Conservation (phyloP, 768 basidiomycete genomes). For the Phaeotremella skinneri region DNA sequence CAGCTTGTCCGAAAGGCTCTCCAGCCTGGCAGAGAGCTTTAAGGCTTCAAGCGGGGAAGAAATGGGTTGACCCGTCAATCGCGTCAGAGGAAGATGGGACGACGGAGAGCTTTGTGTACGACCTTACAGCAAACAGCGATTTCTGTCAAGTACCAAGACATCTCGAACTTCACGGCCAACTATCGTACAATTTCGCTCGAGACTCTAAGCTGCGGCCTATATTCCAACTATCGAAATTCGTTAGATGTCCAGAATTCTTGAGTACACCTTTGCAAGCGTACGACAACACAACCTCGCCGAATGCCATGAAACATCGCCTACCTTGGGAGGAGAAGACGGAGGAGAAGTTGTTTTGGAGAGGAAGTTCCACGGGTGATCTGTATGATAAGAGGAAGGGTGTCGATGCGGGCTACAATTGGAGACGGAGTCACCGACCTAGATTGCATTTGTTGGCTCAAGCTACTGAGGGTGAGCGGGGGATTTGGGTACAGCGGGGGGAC, state of each 20-base stretch:
- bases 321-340: constrained; percentile 52
- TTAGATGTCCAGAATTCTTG: constrained; percentile 45
- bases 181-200: constrained; percentile 41
- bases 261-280: constrained; percentile 48
- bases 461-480: constrained; percentile 37
- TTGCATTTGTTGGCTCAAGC: constrained; percentile 49
- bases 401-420: constrained; percentile 45
- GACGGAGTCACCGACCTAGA: constrained; percentile 48
- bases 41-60: neutral
- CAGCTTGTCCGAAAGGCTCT: constrained; percentile 41
- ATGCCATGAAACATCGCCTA: constrained; percentile 26
- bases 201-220: constrained; percentile 45
- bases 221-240: constrained; percentile 47
- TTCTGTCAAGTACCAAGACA: constrained; percentile 42
- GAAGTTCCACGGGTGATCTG: constrained; percentile 49
- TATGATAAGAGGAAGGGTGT: constrained; percentile 35
- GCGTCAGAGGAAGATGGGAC: constrained; percentile 23
- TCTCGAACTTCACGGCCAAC: constrained; percentile 40
- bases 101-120: constrained; percentile 46
- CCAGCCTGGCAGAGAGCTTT: constrained; percentile 26
- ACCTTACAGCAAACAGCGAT: constrained; percentile 34
- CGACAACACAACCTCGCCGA: constrained; percentile 34
- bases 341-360: constrained; percentile 52
- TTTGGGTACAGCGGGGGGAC: constrained; percentile 45
- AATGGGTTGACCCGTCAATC: neutral